Percentiles rank a stretch among this genome's conserved stretches.
phyloP scores from a whole-genome alignment of 2,329 filamentous ascomycete genomes.

The Aaosphaeria arxii region DNA sequence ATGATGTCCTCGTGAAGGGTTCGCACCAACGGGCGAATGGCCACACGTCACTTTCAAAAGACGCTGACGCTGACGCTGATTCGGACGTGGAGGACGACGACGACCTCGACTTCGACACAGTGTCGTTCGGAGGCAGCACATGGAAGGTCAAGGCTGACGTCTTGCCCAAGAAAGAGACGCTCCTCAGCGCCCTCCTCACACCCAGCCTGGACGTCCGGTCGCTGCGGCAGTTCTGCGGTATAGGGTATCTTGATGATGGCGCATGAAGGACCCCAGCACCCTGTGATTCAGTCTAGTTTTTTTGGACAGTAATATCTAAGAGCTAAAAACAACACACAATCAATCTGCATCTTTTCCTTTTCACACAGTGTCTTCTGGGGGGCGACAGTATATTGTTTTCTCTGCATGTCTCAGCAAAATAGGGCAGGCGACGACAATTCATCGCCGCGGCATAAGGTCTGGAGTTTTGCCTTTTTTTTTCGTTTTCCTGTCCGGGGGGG shows the following conservation, averaged over 20 bases:
- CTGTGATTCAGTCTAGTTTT: too few species aligned
- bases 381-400: too few species aligned
- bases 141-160: slow-evolving; percentile 40
- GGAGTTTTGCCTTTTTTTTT: too few species aligned
- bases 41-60: slow-evolving; percentile 14
- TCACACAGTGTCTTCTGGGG: too few species aligned
- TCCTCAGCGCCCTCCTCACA: slow-evolving; percentile 47
- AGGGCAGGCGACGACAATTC: too few species aligned
- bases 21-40: slow-evolving; percentile 18
- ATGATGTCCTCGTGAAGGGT: slow-evolving; percentile 29
- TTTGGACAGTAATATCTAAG: too few species aligned
- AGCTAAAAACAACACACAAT: too few species aligned
- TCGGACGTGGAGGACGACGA: slow-evolving; percentile 15
- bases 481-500: too few species aligned
- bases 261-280: neutral
- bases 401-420: too few species aligned
- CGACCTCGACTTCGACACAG: slow-evolving; percentile 30
- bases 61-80: slow-evolving; percentile 9
- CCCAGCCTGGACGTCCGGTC: slow-evolving; percentile 42
- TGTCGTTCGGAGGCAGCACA: slow-evolving; percentile 25
- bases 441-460: too few species aligned
- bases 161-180: slow-evolving; percentile 43
- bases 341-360: too few species aligned
- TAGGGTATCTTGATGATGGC: slow-evolving; percentile 33
- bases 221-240: slow-evolving; percentile 40